These are phyloP conservation scores for Gracilaria domingensis DNA, from an alignment of 23 red algal species.

Conservation along the genomic window DNA sequence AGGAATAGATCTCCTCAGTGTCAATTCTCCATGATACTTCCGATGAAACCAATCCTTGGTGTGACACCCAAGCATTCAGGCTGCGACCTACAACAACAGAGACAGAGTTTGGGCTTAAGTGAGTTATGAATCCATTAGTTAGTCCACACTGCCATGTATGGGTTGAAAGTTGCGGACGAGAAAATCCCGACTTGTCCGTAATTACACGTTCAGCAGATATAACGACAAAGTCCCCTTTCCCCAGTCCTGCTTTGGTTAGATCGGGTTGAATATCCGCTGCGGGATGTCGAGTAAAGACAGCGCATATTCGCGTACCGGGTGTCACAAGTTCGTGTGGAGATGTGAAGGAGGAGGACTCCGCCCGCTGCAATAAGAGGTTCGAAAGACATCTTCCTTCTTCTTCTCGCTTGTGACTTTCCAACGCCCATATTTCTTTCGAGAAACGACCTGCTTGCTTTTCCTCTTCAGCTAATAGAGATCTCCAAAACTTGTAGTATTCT, in stretches of 20 bases:
- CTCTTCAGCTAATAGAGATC: conserved; percentile 45
- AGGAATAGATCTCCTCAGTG: conserved; percentile 68
- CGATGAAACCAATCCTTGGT: conserved; percentile 16
- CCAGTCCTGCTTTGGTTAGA: conserved; percentile 33
- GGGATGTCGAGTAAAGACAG: neutral
- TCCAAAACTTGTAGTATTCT: conserved; percentile 64
- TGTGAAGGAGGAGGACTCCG: neutral
- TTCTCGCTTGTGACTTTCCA: conserved; percentile 51
- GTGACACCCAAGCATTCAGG: conserved; percentile 34
- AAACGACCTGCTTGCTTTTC: conserved; percentile 28
- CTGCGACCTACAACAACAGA: conserved; percentile 51
- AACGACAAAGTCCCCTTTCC: conserved; percentile 72
- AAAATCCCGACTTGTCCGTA: neutral
- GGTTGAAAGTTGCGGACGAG: neutral
- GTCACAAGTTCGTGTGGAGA: conserved; percentile 16
- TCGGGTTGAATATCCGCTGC: neutral
- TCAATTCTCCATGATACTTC: conserved; percentile 84
- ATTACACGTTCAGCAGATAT: conserved; percentile 65
- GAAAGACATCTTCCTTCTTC: conserved; percentile 55
- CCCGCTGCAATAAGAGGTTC: conserved; percentile 3
- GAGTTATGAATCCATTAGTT: conserved; percentile 66
- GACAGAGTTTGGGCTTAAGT: neutral
- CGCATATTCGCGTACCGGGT: neutral
- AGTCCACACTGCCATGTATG: conserved; percentile 63
- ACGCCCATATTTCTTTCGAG: conserved; percentile 72